phyloP scores from a whole-genome alignment of 495 filamentous ascomycete species.

The Tirmania nivea region DNA sequence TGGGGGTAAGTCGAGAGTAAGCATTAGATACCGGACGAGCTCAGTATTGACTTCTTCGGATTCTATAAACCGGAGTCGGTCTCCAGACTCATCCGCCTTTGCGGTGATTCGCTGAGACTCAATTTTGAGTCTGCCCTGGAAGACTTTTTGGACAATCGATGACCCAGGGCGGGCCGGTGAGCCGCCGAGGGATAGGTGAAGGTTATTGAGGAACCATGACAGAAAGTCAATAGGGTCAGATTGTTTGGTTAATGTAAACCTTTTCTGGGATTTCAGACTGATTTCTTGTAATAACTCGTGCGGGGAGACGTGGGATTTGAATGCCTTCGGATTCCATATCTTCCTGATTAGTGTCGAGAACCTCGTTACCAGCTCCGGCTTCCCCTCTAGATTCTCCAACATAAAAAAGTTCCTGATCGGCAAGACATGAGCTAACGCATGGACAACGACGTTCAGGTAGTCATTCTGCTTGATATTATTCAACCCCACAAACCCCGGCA shows the following conservation, averaged over 20 bases:
- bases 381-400: conserved; percentile 41
- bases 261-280: conserved; percentile 69
- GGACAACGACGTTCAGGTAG: conserved; percentile 92
- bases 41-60: conserved; percentile 58
- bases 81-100: conserved; percentile 56
- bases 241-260: conserved; percentile 75
- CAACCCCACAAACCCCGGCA: conserved; percentile 90
- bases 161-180: conserved; percentile 63
- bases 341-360: conserved; percentile 84
- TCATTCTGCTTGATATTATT: conserved; percentile 99
- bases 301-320: conserved; percentile 90
- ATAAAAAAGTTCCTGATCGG: conserved; percentile 88
- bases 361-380: conserved; percentile 42
- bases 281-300: conserved; percentile 95
- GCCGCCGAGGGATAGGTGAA: conserved; percentile 79
- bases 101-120: conserved; percentile 91
- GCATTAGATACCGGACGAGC: conserved; percentile 57
- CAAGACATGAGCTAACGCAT: conserved; percentile 71
- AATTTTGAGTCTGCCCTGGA: conserved; percentile 78
- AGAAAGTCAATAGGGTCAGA: conserved; percentile 92
- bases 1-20: conserved; percentile 79
- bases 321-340: conserved; percentile 93
- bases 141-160: conserved; percentile 70
- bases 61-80: conserved; percentile 85
- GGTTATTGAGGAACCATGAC: conserved; percentile 89